Percentiles rank a stretch among this genome's conserved stretches.
phyloP scores from a whole-genome alignment of 148 eudicot species.

The Rhododendron simsii region DNA sequence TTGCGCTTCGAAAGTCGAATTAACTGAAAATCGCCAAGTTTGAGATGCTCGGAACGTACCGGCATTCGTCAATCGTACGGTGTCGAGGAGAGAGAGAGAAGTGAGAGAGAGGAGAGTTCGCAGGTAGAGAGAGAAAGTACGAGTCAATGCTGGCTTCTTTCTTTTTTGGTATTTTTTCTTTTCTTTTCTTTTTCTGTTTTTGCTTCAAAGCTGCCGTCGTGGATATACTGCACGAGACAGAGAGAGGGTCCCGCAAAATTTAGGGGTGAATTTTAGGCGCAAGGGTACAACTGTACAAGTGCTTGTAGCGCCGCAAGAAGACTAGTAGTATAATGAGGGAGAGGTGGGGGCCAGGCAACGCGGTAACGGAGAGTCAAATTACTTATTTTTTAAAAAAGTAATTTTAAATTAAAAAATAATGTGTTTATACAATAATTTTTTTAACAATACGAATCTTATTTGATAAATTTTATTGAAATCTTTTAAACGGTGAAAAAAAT shows the following conservation, averaged over 20 bases:
- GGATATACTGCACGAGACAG: neutral
- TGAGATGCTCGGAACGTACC: conserved; percentile 19
- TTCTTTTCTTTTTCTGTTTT: conserved; percentile 4
- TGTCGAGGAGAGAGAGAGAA: conserved; percentile 15
- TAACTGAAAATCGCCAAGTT: neutral
- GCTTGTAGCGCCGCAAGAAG: neutral
- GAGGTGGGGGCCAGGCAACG: no score
- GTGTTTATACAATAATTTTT: no score
- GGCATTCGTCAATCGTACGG: conserved; percentile 48
- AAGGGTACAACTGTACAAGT: neutral
- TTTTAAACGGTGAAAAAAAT: no score
- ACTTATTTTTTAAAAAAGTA: no score
- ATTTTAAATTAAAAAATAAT: no score
- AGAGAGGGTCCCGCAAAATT: conserved; percentile 21
- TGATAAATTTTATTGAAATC: no score
- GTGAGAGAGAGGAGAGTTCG: neutral
- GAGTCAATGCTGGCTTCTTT: conserved; percentile 24
- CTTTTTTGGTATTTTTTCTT: neutral
- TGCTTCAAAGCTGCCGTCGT: neutral
- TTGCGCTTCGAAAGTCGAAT: conserved; percentile 12
- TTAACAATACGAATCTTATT: no score
- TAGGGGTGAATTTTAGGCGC: neutral
- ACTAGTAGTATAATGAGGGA: no score
- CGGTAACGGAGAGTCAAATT: no score
- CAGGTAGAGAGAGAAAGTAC: conserved; percentile 17